These are phyloP conservation scores for Nigrospora oryzae DNA, from an alignment of 2,329 filamentous ascomycete species.

Conservation along the genomic window DNA sequence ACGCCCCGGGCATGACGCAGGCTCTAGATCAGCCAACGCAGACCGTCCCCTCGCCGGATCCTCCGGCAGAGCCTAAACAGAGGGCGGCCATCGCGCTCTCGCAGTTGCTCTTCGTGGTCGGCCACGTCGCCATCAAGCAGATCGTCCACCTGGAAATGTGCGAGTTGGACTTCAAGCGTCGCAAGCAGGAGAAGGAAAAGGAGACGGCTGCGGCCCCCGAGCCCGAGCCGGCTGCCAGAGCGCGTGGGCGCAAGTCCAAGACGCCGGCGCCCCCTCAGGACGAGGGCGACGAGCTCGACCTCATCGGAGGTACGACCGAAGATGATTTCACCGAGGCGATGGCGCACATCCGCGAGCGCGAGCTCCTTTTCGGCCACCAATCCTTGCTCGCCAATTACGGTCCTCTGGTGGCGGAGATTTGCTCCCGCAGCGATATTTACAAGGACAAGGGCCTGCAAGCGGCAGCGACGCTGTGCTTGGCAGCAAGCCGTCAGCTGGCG, in stretches of 20 bases:
- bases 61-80: conserved; percentile 40
- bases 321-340: conserved; percentile 89
- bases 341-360: conserved; percentile 73
- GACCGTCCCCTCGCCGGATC: conserved; percentile 19
- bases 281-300: conserved; percentile 82
- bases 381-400: conserved; percentile 88
- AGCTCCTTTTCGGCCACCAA: conserved; percentile 69
- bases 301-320: conserved; percentile 93
- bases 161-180: conserved; percentile 93
- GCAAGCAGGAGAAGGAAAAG: conserved; percentile 86
- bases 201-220: conserved; percentile 32
- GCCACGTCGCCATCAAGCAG: conserved; percentile 96
- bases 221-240: conserved; percentile 22
- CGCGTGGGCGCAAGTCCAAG: conserved; percentile 18
- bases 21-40: conserved; percentile 20
- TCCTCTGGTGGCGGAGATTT: conserved; percentile 85
- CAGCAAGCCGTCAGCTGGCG: conserved; percentile 86
- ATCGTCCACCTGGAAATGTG: conserved; percentile 98
- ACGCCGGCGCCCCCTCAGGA: conserved; percentile 34
- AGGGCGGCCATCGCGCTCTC: conserved; percentile 72
- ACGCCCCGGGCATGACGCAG: conserved; percentile 20
- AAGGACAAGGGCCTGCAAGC: conserved; percentile 84
- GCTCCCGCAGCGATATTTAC: conserved; percentile 89
- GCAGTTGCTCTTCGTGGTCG: conserved; percentile 88
- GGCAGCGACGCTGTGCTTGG: conserved; percentile 86